These are phyloP conservation scores for Cladosporium austrohemisphaericum DNA, from an alignment of 2,329 filamentous ascomycete species.

Conservation along the genomic window DNA sequence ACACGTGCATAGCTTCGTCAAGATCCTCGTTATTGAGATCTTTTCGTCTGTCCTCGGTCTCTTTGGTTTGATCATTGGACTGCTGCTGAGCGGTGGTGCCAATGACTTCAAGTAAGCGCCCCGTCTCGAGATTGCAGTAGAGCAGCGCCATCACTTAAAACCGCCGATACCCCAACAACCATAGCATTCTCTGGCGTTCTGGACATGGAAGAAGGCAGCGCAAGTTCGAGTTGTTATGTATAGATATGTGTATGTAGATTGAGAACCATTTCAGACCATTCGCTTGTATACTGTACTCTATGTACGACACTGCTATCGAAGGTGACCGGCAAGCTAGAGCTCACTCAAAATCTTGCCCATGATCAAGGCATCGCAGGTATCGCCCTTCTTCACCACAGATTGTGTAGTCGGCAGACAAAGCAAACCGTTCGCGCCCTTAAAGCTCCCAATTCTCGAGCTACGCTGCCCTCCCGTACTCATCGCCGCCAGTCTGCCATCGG, in stretches of 20 bases:
- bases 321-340: conserved; percentile 17
- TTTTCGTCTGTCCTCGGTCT: conserved; percentile 97
- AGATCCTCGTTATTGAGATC: conserved; percentile 98
- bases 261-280: background rate
- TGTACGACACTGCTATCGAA: no score
- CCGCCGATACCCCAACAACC: conserved; percentile 10
- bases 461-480: conserved; percentile 84
- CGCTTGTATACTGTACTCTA: no score
- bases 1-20: conserved; percentile 70
- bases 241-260: conserved; percentile 16
- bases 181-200: conserved; percentile 14
- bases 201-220: conserved; percentile 8
- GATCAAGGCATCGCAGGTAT: conserved; percentile 71
- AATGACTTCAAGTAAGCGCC: conserved; percentile 56
- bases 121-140: background rate
- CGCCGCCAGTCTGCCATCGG: conserved; percentile 67
- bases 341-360: conserved; percentile 57
- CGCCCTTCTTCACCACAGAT: conserved; percentile 63
- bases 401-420: conserved; percentile 67
- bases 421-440: conserved; percentile 83
- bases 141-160: background rate
- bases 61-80: conserved; percentile 91
- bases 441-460: conserved; percentile 83
- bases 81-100: conserved; percentile 83
- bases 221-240: conserved; percentile 10